A percentile compares a stretch with the other conserved stretches of the same genome.
Conservation (phyloP, 1,139 yeast genomes). For the Saccharomyces hybrid region DNA sequence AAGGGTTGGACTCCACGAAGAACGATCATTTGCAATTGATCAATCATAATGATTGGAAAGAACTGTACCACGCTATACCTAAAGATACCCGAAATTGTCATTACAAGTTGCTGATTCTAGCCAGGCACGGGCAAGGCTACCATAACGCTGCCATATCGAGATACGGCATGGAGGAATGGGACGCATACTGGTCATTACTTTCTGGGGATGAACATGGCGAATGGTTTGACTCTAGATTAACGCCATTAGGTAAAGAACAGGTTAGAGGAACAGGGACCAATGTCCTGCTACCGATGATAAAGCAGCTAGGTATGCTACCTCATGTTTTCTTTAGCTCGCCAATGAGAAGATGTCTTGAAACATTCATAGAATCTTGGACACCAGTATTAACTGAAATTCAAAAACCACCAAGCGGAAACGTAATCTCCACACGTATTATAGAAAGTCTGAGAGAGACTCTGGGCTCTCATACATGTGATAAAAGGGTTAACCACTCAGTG, state of each 20-base stretch:
- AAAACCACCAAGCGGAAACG: conserved; percentile 7
- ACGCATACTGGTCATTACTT: conserved; percentile 47
- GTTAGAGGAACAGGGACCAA: conserved; percentile 38
- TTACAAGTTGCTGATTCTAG: conserved; percentile 53
- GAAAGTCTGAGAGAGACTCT: conserved; percentile 61
- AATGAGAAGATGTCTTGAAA: conserved; percentile 53
- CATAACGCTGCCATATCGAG: conserved; percentile 56
- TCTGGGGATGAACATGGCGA: conserved; percentile 28
- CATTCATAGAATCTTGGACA: conserved; percentile 53
- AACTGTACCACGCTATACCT: conserved; percentile 27
- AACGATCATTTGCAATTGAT: conserved; percentile 40
- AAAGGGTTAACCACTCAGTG: conserved; percentile 34
- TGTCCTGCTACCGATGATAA: conserved; percentile 41
- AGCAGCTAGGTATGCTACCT: conserved; percentile 43
- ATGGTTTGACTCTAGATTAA: conserved; percentile 35
- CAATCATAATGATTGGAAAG: conserved; percentile 39
- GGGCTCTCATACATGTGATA: conserved; percentile 66
- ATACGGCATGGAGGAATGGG: conserved; percentile 55
- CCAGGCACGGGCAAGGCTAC: conserved; percentile 74
- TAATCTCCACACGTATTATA: conserved; percentile 25
- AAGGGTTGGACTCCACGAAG: conserved; percentile 14
- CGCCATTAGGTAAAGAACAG: conserved; percentile 50
- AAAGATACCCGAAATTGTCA: conserved; percentile 12
- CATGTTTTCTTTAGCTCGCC: conserved; percentile 53
- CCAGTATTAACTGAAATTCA: conserved; percentile 29